Evolutionary conservation across 805 yeast species (phyloP).

Genomic region (Saccharomycopsis sp.): DNA sequence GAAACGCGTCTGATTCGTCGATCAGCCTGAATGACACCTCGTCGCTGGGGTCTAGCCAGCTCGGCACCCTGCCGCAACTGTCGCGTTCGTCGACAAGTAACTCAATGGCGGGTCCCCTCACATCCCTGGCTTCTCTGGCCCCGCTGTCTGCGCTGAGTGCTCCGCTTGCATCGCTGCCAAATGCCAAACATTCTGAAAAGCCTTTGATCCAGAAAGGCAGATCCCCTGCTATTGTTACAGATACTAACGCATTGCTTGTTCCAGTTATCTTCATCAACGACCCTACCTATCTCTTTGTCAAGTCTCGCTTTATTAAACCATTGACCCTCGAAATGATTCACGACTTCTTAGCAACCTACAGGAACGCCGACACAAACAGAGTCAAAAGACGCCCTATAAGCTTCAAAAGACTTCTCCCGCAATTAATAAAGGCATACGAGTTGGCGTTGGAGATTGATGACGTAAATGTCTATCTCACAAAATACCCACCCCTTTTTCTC

Average conservation of each 20-base stretch:
- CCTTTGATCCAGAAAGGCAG: neutral
- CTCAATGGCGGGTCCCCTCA: no score
- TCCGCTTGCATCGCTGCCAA: no score
- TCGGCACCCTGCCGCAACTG: no score
- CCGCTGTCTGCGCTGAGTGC: no score
- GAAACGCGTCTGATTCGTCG: no score
- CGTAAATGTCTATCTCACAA: neutral
- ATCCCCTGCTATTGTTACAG: neutral
- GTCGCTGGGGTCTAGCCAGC: no score
- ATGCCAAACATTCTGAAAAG: no score
- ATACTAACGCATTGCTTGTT: neutral
- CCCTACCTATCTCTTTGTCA: constrained; percentile 13
- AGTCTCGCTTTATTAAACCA: constrained; percentile 7
- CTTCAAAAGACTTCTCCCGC: constrained; percentile 7
- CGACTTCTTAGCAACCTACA: constrained; percentile 6
- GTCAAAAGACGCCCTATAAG: neutral
- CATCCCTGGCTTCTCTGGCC: neutral
- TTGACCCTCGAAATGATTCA: constrained; percentile 14
- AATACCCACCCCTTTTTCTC: neutral
- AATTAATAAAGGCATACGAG: constrained; percentile 14
- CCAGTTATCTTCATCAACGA: constrained; percentile 20
- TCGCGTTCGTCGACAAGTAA: no score
- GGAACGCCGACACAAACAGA: neutral
- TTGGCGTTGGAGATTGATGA: constrained; percentile 6
- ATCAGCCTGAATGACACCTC: no score